Conservation (phyloP, 179 eudicot genomes). For the Drosera spatulata region DNA sequence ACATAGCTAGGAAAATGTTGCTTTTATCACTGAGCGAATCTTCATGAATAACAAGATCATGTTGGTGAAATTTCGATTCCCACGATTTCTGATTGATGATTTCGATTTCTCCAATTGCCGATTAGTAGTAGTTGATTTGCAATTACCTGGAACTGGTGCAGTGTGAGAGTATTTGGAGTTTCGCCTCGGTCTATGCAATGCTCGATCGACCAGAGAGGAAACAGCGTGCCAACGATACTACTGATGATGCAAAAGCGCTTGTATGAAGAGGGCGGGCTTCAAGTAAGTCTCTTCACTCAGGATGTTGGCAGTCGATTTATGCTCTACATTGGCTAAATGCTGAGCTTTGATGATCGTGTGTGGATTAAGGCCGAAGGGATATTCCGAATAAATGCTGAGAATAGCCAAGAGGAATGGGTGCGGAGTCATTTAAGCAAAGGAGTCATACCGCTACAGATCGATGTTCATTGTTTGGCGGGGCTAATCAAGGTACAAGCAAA, state of each 20-base stretch:
- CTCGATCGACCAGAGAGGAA: slow-evolving; percentile 26
- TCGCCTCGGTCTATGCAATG: slow-evolving; percentile 46
- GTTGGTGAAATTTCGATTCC: background rate
- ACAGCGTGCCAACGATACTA: slow-evolving; percentile 36
- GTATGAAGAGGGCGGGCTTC: slow-evolving; percentile 28
- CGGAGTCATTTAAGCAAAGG: slow-evolving; percentile 75
- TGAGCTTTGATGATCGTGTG: background rate
- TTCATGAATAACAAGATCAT: no score
- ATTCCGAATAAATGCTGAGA: slow-evolving; percentile 80
- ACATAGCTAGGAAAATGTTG: no score
- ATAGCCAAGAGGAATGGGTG: slow-evolving; percentile 59
- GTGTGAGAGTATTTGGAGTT: slow-evolving; percentile 40
- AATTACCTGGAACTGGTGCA: slow-evolving; percentile 3
- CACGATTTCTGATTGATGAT: background rate
- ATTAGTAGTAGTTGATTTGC: background rate
- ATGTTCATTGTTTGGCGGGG: slow-evolving; percentile 88
- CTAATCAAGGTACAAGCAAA: slow-evolving; percentile 52
- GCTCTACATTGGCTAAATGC: background rate
- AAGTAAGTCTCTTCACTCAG: slow-evolving; percentile 14
- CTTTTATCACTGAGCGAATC: no score
- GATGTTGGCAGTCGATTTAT: background rate
- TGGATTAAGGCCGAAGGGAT: slow-evolving; percentile 77
- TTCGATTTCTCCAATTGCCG: background rate
- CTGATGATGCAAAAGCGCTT: slow-evolving; percentile 28
- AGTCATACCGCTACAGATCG: slow-evolving; percentile 51